Evolutionary conservation across 306 rosid species (phyloP).

Genomic region (Quercus berberidifolia): DNA sequence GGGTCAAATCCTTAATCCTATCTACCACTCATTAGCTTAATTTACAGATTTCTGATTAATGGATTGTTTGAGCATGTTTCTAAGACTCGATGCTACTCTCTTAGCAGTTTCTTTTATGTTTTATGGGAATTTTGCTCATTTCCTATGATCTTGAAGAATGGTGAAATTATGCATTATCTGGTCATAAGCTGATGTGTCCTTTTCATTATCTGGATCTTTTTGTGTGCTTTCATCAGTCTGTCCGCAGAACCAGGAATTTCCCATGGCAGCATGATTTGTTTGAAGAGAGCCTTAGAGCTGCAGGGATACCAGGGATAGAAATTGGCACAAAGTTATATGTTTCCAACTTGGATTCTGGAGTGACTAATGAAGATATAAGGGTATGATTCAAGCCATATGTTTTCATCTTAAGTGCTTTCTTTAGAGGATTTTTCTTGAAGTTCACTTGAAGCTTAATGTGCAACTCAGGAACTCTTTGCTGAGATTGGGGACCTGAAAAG

Average conservation of each 20-base stretch:
- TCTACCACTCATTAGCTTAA: constrained; percentile 32
- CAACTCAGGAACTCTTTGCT: constrained; percentile 91
- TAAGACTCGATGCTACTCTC: constrained; percentile 27
- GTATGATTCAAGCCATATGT: constrained; percentile 55
- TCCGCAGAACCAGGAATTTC: constrained; percentile 77
- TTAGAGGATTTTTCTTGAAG: constrained; percentile 35
- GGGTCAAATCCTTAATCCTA: constrained; percentile 50
- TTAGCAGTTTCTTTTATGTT: constrained; percentile 36
- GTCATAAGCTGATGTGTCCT: constrained; percentile 79
- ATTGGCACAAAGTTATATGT: constrained; percentile 88
- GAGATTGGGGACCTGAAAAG: constrained; percentile 91
- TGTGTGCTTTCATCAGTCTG: constrained; percentile 85
- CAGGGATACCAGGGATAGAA: constrained; percentile 86
- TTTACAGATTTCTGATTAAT: constrained; percentile 32
- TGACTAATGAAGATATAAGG: constrained; percentile 98
- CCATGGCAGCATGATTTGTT: constrained; percentile 89
- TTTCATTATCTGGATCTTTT: constrained; percentile 77
- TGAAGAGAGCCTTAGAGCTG: constrained; percentile 97
- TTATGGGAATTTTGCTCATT: constrained; percentile 28
- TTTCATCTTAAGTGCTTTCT: constrained; percentile 48
- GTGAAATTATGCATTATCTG: constrained; percentile 60
- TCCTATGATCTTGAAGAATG: constrained; percentile 60
- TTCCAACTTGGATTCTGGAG: constrained; percentile 95
- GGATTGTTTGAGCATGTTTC: constrained; percentile 30
- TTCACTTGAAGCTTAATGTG: constrained; percentile 61